Evolutionary conservation across 371 early-diverging fungal genomes (phyloP).

Genomic region (Nematocida homosporus): DNA sequence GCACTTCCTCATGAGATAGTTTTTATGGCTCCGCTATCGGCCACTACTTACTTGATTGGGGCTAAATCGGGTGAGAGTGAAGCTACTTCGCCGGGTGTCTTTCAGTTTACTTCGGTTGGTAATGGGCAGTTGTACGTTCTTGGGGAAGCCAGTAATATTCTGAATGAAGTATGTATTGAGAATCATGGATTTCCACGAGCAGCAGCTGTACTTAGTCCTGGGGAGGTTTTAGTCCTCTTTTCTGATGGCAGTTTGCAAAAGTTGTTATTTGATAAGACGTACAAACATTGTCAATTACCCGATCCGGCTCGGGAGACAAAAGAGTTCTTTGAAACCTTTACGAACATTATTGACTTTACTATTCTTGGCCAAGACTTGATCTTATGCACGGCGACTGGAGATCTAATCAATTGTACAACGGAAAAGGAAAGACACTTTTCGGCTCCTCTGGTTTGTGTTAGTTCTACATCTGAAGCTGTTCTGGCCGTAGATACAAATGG

Average conservation of each 20-base stretch:
- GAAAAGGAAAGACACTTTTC: conserved; percentile 40
- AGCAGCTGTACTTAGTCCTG: background rate
- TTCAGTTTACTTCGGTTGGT: conserved; percentile 12
- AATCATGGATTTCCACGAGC: conserved; percentile 39
- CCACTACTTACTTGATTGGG: conserved; percentile 18
- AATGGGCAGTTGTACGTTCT: conserved; percentile 11
- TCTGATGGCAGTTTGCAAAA: conserved; percentile 41
- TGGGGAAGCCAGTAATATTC: background rate
- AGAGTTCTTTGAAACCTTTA: conserved; percentile 36
- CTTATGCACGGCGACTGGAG: conserved; percentile 19
- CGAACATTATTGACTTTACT: conserved; percentile 18
- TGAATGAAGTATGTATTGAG: conserved; percentile 16
- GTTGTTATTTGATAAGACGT: background rate
- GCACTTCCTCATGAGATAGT: conserved; percentile 1
- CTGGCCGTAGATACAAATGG: conserved; percentile 46
- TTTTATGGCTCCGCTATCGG: background rate
- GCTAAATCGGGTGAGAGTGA: conserved; percentile 31
- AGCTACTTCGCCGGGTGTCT: conserved; percentile 14
- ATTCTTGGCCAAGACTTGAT: conserved; percentile 30
- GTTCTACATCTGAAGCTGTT: conserved; percentile 23
- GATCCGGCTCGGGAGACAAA: background rate
- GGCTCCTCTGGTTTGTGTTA: conserved; percentile 26
- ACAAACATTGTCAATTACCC: background rate
- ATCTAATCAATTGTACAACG: conserved; percentile 23
- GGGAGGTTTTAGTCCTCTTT: conserved; percentile 22